Evolutionary conservation across 345 rosid genomes (phyloP).

Genomic region (Passiflora organensis): DNA sequence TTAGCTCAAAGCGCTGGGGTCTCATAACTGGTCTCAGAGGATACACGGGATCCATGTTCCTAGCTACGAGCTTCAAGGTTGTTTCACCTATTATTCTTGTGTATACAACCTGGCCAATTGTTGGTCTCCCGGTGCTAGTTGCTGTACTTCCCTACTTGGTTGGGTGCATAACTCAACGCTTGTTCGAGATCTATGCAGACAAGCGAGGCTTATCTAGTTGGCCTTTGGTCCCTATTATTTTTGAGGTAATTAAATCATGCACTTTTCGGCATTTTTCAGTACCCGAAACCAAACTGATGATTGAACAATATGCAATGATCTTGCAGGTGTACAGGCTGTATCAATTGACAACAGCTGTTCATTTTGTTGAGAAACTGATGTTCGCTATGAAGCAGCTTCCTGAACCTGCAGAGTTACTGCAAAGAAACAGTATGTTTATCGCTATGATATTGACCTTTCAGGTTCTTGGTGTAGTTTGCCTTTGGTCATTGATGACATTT

Average conservation of each 20-base stretch:
- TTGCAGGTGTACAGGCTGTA: conserved; percentile 72
- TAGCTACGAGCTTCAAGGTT: conserved; percentile 61
- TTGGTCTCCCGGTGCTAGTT: conserved; percentile 53
- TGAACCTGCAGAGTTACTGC: conserved; percentile 36
- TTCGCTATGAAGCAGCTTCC: conserved; percentile 55
- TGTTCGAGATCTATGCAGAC: conserved; percentile 49
- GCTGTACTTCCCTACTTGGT: conserved; percentile 67
- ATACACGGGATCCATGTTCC: conserved; percentile 57
- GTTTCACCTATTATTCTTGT: conserved; percentile 48
- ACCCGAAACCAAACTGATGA: conserved; percentile 8
- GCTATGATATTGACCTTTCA: conserved; percentile 66
- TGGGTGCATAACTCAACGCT: conserved; percentile 68
- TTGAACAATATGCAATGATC: conserved; percentile 14
- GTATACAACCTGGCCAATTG: conserved; percentile 64
- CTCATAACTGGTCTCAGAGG: conserved; percentile 79
- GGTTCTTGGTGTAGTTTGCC: conserved; percentile 64
- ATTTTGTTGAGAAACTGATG: conserved; percentile 69
- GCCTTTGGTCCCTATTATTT: conserved; percentile 75
- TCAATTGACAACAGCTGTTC: conserved; percentile 74
- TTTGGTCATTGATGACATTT: conserved; percentile 77
- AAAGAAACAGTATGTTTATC: conserved; percentile 52
- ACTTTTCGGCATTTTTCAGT: background rate
- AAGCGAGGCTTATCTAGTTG: conserved; percentile 66
- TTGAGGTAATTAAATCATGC: conserved; percentile 51
- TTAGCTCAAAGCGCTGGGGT: conserved; percentile 82